These are phyloP conservation scores for Diversispora eburnea DNA, from an alignment of 192 early-diverging fungal genomes.

Conservation along the genomic window DNA sequence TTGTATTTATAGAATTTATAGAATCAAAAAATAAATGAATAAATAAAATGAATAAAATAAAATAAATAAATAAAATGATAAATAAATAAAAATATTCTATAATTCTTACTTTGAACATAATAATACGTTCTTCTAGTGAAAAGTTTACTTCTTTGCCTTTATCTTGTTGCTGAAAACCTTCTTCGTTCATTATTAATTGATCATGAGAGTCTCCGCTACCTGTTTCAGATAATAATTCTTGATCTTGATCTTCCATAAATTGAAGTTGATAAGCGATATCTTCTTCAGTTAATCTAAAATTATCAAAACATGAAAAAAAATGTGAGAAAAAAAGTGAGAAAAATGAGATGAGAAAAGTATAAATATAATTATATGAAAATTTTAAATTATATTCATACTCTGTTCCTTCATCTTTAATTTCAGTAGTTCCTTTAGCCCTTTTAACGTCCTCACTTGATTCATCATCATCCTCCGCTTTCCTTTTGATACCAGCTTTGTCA, in stretches of 20 bases:
- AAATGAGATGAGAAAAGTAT: background rate
- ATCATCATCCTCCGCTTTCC: conserved; percentile 20
- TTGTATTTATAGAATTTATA: background rate
- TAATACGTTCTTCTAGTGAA: conserved; percentile 38
- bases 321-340: background rate
- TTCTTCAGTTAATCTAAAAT: conserved; percentile 57
- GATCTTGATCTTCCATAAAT: conserved; percentile 42
- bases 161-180: conserved; percentile 28
- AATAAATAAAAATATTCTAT: background rate
- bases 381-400: conserved; percentile 29
- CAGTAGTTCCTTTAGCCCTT: conserved; percentile 7
- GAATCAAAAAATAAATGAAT: background rate
- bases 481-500: conserved; percentile 24
- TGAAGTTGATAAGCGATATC: conserved; percentile 61
- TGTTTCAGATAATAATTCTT: conserved; percentile 23
- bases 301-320: background rate
- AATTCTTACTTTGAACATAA: conserved; percentile 38
- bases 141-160: conserved; percentile 32
- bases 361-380: background rate
- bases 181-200: conserved; percentile 5
- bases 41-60: background rate
- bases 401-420: conserved; percentile 28
- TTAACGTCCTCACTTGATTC: conserved; percentile 35
- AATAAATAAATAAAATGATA: background rate
- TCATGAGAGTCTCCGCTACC: conserved; percentile 37